Percentiles rank a stretch among this genome's conserved stretches.
phyloP scores from a whole-genome alignment of 345 rosid species.

The Aethionema arabicum region DNA sequence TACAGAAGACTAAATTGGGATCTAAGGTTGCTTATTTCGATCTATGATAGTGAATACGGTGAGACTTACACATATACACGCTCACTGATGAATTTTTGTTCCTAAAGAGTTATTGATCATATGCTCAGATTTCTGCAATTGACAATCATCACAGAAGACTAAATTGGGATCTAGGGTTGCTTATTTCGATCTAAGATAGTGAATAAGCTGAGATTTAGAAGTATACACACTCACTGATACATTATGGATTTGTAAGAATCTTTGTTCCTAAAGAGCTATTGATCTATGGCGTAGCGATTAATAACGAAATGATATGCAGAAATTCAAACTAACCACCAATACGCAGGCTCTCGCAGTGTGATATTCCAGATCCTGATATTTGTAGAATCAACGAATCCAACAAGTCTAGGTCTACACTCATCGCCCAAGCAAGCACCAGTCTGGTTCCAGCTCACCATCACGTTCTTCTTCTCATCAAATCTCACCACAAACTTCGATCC shows the following conservation, averaged over 20 bases:
- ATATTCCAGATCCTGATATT: conserved; percentile 73
- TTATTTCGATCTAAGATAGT: neutral
- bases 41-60: neutral
- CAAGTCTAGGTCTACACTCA: conserved; percentile 78
- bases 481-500: conserved; percentile 67
- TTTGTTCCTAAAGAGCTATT: neutral
- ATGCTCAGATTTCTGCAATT: conserved; percentile 15
- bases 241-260: no score
- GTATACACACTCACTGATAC: neutral
- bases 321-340: conserved; percentile 72
- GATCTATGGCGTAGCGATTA: neutral
- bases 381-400: conserved; percentile 68
- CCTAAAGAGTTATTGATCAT: neutral
- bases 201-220: neutral
- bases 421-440: conserved; percentile 87
- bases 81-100: conserved; percentile 1
- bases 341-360: conserved; percentile 68
- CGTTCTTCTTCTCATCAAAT: conserved; percentile 67
- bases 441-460: conserved; percentile 92
- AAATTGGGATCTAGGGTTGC: neutral
- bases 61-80: no score
- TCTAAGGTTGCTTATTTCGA: neutral
- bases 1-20: neutral
- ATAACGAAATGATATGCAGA: neutral
- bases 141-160: conserved; percentile 5